A percentile compares a stretch with the other conserved stretches of the same genome.
These are phyloP conservation scores for Tolypocladium inflatum DNA, from an alignment of 2,329 filamentous ascomycete species.

Conservation along the genomic window DNA sequence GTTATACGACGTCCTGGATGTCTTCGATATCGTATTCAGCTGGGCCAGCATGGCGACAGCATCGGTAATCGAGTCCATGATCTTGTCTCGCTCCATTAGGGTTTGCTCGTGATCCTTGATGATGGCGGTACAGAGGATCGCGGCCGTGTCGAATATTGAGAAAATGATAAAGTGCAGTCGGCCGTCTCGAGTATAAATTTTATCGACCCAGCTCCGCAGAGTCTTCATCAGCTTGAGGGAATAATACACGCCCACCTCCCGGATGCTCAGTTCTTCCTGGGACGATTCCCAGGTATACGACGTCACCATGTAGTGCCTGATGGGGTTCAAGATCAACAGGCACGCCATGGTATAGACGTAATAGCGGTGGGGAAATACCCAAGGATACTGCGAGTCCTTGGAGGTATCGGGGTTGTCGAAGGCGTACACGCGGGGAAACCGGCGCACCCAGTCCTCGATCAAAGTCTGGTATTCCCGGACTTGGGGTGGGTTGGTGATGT, in stretches of 20 bases:
- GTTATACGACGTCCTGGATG: constrained; percentile 23
- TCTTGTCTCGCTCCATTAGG: constrained; percentile 28
- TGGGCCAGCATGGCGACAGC: constrained; percentile 21
- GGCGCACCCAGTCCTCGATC: constrained; percentile 29
- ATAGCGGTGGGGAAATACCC: constrained; percentile 35
- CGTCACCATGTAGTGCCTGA: constrained; percentile 35
- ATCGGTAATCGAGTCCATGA: constrained; percentile 25
- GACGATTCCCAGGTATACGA: constrained; percentile 15
- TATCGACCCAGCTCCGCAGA: constrained; percentile 29
- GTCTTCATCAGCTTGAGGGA: constrained; percentile 30
- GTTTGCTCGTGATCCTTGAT: constrained; percentile 33
- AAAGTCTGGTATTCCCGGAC: constrained; percentile 15
- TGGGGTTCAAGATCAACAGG: constrained; percentile 35
- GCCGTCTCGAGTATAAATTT: constrained; percentile 33
- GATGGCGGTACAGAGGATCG: constrained; percentile 38
- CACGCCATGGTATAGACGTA: constrained; percentile 34
- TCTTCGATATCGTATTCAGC: constrained; percentile 20
- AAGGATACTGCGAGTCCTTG: constrained; percentile 27
- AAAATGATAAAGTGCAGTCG: constrained; percentile 43
- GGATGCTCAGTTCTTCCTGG: constrained; percentile 22
- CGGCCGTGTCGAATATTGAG: constrained; percentile 39
- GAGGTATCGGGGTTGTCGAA: constrained; percentile 28
- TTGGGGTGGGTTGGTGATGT: constrained; percentile 15
- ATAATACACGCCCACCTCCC: constrained; percentile 29
- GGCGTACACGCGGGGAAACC: constrained; percentile 30